Conservation (phyloP, 345 rosid species). For the Eucalyptus decipiens region DNA sequence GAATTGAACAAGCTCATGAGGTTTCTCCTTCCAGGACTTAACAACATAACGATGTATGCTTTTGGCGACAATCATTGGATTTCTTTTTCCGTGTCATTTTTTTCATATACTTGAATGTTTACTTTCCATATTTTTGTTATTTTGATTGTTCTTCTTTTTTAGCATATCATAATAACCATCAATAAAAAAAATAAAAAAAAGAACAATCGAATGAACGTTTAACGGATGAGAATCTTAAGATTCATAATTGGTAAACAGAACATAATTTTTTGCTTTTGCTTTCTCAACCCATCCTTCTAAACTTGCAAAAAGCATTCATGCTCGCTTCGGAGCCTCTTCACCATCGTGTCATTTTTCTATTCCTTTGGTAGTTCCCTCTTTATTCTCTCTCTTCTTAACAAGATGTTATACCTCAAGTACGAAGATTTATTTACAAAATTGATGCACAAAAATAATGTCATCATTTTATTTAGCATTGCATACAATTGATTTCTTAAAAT, state of each 20-base stretch:
- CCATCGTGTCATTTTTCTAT: no score
- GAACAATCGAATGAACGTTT: neutral
- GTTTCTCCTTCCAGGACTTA: neutral
- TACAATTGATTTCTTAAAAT: no score
- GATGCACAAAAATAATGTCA: neutral
- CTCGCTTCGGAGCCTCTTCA: neutral
- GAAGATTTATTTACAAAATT: neutral
- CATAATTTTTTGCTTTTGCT: neutral
- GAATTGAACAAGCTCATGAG: neutral
- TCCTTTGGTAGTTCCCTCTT: no score
- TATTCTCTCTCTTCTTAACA: no score
- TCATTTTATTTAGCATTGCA: neutral
- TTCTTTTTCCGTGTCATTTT: neutral
- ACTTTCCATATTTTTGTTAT: neutral
- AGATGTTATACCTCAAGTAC: neutral
- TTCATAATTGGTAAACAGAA: neutral
- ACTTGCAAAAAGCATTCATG: neutral
- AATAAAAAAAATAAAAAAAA: no score
- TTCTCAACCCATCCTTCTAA: neutral
- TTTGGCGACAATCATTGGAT: neutral
- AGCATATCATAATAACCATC: neutral
- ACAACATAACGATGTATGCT: neutral
- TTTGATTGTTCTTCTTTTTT: no score
- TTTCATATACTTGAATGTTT: neutral
- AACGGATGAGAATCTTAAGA: neutral